Conservation (phyloP, 78 protist species). For the Dictyostelium brefeldianum region DNA sequence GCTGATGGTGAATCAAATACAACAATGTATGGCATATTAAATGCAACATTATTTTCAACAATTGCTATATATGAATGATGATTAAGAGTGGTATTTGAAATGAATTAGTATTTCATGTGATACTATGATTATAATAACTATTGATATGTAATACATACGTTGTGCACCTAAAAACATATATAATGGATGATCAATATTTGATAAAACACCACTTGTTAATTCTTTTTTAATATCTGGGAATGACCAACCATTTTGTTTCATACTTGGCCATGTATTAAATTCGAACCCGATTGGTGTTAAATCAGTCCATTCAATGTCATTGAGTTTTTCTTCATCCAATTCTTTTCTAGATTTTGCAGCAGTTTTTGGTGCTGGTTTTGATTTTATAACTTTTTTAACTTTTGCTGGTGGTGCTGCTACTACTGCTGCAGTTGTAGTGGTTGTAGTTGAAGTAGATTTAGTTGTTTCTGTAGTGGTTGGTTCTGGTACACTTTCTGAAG, state of each 20-base stretch:
- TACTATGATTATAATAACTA: too few relatives aligned
- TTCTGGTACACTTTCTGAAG: too few relatives aligned
- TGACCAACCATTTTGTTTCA: slow-evolving; percentile 42
- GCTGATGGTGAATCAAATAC: slow-evolving; percentile 60
- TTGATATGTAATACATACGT: too few relatives aligned
- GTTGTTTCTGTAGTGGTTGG: not conserved
- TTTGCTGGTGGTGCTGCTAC: not conserved
- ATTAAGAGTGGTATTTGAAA: not conserved
- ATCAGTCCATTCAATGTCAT: slow-evolving; percentile 41
- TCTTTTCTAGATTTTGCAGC: not conserved
- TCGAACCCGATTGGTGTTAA: slow-evolving; percentile 73
- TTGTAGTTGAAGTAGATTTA: not conserved
- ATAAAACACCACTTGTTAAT: slow-evolving; percentile 29
- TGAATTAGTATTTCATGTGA: not conserved
- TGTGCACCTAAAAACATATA: slow-evolving; percentile 76
- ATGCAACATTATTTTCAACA: slow-evolving; percentile 33
- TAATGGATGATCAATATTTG: slow-evolving; percentile 18
- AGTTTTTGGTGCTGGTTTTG: not conserved
- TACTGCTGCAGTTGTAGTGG: too few relatives aligned
- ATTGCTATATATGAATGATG: slow-evolving; percentile 12
- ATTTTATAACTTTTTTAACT: not conserved
- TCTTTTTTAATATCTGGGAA: slow-evolving; percentile 29
- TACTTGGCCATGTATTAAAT: slow-evolving; percentile 2
- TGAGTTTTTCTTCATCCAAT: not conserved
- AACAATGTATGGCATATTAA: slow-evolving; percentile 69